phyloP scores from a whole-genome alignment of 2,329 filamentous ascomycete genomes.

The Penicillium olsonii region DNA sequence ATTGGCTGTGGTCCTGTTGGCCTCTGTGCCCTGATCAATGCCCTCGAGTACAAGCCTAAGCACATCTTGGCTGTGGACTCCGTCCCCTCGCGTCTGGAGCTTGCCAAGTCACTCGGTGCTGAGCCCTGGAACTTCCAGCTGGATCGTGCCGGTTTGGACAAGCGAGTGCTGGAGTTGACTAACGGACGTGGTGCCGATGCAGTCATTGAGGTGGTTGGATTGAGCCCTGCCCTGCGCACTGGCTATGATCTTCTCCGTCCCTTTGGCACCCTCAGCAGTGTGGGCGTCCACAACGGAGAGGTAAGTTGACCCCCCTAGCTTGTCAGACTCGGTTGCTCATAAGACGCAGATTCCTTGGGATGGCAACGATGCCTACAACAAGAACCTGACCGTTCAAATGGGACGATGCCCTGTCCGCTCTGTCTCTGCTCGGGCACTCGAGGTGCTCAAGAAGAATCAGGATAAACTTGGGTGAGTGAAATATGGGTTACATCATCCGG shows the following conservation, averaged over 20 bases:
- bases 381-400: slow-evolving; percentile 74
- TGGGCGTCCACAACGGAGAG: slow-evolving; percentile 74
- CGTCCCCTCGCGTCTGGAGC: slow-evolving; percentile 70
- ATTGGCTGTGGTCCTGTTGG: slow-evolving; percentile 86
- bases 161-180: slow-evolving; percentile 72
- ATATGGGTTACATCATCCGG: not conserved
- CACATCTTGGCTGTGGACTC: slow-evolving; percentile 78
- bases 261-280: slow-evolving; percentile 72
- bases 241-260: slow-evolving; percentile 71
- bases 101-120: slow-evolving; percentile 73
- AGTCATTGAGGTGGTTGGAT: slow-evolving; percentile 76
- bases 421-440: slow-evolving; percentile 66
- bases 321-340: slow-evolving; percentile 23
- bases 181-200: slow-evolving; percentile 82
- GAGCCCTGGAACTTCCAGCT: slow-evolving; percentile 78
- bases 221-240: slow-evolving; percentile 67
- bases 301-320: slow-evolving; percentile 44
- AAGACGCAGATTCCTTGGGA: slow-evolving; percentile 62
- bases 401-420: slow-evolving; percentile 74
- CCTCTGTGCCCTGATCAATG: slow-evolving; percentile 77
- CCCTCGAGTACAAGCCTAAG: slow-evolving; percentile 72
- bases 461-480: slow-evolving; percentile 62
- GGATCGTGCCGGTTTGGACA: slow-evolving; percentile 64
- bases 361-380: slow-evolving; percentile 64
- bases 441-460: slow-evolving; percentile 66